These are phyloP conservation scores for Lactarius trivialis DNA, from an alignment of 768 basidiomycete species.

Conservation along the genomic window DNA sequence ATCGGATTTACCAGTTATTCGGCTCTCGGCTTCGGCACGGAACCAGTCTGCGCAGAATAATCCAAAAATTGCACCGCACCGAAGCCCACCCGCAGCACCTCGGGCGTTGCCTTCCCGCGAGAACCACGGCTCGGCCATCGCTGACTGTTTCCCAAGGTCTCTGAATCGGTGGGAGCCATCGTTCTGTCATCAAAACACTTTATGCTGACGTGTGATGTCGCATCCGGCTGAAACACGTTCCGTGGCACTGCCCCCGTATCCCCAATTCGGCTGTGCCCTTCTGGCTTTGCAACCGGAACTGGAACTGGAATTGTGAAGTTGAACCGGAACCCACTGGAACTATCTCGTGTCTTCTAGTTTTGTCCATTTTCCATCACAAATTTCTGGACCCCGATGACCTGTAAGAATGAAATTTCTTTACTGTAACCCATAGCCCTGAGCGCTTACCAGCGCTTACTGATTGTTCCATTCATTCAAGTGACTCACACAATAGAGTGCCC, in stretches of 20 bases:
- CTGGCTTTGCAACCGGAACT: constrained; percentile 4
- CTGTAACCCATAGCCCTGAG: constrained; percentile 23
- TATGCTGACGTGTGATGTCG: constrained; percentile 1
- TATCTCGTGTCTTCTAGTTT: not conserved
- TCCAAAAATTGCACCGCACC: no score
- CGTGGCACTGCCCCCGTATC: constrained; percentile 6
- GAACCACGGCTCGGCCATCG: constrained; percentile 1
- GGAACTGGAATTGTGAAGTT: not conserved
- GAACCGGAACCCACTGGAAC: not conserved
- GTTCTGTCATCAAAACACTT: not conserved
- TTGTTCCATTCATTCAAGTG: not conserved
- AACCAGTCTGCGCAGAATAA: not conserved
- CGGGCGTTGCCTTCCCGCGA: not conserved
- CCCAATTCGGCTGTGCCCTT: constrained; percentile 7
- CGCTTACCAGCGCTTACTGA: constrained; percentile 20
- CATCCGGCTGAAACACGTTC: constrained; percentile 16
- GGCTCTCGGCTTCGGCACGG: constrained; percentile 20
- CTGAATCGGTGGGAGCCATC: not conserved
- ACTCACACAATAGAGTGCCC: not conserved
- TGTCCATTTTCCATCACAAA: not conserved
- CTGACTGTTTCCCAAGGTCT: not conserved
- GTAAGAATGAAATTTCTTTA: constrained; percentile 1
- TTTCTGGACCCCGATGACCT: not conserved
- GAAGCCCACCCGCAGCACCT: not conserved
- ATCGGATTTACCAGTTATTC: not conserved